Base-by-base conservation (phyloP, 2,329 filamentous ascomycete genomes). In the Elsinoe batatas region DNA sequence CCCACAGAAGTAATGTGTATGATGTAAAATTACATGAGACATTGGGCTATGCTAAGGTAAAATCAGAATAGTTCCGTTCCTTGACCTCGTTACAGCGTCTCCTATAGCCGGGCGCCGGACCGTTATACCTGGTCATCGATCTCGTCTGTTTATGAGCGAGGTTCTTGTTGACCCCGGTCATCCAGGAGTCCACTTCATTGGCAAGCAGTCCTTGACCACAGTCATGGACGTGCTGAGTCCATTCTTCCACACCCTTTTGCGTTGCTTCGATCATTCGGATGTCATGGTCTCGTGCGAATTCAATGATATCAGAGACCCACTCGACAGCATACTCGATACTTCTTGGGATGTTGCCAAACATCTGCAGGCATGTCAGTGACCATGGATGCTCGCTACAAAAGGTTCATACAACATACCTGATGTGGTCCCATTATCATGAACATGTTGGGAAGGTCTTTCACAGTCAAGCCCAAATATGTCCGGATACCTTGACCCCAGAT, bases 81-180 rank as follows among this genome's bases (percentile, higher is more conserved):
- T 60, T 63, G 10, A 65, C 63, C 22, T 65, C 65, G 26, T 63
- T 54, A 38, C 63, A 65, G 38, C 61, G 60, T 61, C 63, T 67
- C 49, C 75, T 63, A 60, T 73, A 79, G 1, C 71, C 75, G 0
- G 70, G 67, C 0, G 72, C 74, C 3, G 71, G 67, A 0, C 76
- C 76, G 30, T 69, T 70, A 56, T 79, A 79, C 46, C 76, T 65
- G 3, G 72, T 71, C 60, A 79, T 69, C 8, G 67, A 72, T 44
- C 76, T 67, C 58, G 69, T 71, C 61, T 72, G 68, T 65, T 77
- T 77, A 33, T 70, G 65, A 13, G 67, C 64, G 36, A 79, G 61
- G 56, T 79, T 78, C 59, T 69, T 76, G 59, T 79, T 79, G 1
- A 79, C 73, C 0, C 77, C 77, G 1, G 76, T 79, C 76, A 79